Evolutionary conservation across 1,139 yeast genomes (phyloP).

Genomic region (Oligophagozyma castellii): DNA sequence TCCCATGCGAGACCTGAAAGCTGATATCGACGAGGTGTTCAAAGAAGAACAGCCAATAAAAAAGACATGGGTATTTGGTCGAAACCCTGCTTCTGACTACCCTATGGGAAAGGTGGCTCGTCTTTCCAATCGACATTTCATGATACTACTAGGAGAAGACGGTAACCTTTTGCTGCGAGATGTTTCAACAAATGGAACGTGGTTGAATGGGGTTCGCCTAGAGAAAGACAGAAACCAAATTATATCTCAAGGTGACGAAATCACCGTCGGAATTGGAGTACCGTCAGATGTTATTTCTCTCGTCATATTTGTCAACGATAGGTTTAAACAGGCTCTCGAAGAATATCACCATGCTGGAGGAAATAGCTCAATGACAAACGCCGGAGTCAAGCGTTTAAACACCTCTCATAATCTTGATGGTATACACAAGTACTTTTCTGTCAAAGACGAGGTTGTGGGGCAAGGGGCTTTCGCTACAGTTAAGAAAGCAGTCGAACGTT

Average conservation of each 20-base stretch:
- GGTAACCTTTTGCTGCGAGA: constrained; percentile 54
- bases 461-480: constrained; percentile 97
- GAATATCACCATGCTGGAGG: constrained; percentile 2
- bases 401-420: constrained; percentile 25
- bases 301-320: constrained; percentile 39
- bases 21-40: constrained; percentile 24
- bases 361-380: constrained; percentile 3
- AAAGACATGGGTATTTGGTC: constrained; percentile 64
- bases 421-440: constrained; percentile 59
- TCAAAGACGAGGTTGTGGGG: constrained; percentile 76
- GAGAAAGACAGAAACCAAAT: constrained; percentile 75
- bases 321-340: constrained; percentile 27
- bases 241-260: constrained; percentile 82
- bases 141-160: constrained; percentile 43
- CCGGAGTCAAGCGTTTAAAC: constrained; percentile 2
- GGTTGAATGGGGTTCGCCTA: constrained; percentile 57
- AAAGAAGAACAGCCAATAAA: constrained; percentile 16
- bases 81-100: constrained; percentile 54
- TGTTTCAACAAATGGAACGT: constrained; percentile 81
- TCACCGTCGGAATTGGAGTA: constrained; percentile 81
- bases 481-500: constrained; percentile 73
- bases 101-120: constrained; percentile 50
- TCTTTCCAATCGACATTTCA: constrained; percentile 67
- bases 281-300: constrained; percentile 62
- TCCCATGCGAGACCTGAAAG: constrained; percentile 31